Evolutionary conservation across 2,329 filamentous ascomycete genomes (phyloP).

Genomic region (Fusarium miscanthi): DNA sequence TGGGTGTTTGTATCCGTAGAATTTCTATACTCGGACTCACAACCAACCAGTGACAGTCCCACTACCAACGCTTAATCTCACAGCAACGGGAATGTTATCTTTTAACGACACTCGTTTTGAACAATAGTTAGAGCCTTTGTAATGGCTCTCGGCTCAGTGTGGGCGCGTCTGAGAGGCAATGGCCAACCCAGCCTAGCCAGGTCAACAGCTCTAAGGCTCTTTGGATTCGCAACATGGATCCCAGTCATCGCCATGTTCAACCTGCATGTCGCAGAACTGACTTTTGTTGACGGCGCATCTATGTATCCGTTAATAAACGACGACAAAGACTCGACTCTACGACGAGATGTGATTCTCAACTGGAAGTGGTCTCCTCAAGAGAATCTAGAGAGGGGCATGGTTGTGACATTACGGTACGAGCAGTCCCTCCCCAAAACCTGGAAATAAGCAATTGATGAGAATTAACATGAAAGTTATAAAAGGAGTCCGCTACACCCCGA

Average conservation of each 20-base stretch:
- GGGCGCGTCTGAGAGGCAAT: conserved; percentile 48
- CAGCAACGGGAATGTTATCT: conserved; percentile 10
- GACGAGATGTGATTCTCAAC: conserved; percentile 67
- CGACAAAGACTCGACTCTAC: conserved; percentile 66
- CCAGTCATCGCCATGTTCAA: conserved; percentile 72
- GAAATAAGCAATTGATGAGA: neutral
- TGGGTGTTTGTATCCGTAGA: neutral
- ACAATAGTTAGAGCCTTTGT: conserved; percentile 1
- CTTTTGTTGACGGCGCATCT: conserved; percentile 69
- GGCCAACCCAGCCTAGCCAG: conserved; percentile 40
- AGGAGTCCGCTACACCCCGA: conserved; percentile 80
- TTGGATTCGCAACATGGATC: conserved; percentile 69
- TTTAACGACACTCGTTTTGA: neutral
- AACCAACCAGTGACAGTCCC: conserved; percentile 2
- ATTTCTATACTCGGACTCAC: conserved; percentile 24
- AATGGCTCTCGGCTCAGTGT: conserved; percentile 53
- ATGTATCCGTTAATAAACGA: conserved; percentile 85
- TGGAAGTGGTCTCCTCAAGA: conserved; percentile 69
- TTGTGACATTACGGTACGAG: conserved; percentile 76
- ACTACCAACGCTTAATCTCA: neutral
- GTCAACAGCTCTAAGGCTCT: conserved; percentile 58
- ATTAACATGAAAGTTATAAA: conserved; percentile 11
- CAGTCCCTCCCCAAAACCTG: neutral
- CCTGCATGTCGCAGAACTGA: conserved; percentile 68
- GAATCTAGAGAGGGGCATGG: conserved; percentile 75